Base-by-base conservation (phyloP, 495 filamentous ascomycete species). In the Penicillium desertorum region DNA sequence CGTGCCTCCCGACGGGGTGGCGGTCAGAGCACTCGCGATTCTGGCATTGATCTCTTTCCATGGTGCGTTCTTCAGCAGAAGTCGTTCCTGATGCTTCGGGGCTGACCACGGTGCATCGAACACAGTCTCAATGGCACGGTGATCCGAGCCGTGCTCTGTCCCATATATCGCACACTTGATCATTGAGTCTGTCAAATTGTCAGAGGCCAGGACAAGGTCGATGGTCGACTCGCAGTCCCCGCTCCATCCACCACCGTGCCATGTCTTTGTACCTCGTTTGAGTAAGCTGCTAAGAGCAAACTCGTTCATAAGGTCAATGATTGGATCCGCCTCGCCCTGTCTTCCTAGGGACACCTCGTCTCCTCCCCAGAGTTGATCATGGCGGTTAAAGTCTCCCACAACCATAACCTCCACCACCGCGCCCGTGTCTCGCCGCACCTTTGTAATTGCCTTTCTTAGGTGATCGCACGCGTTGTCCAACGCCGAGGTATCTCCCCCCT, bases 291-390 rank as follows among this genome's bases (percentile, higher is more conserved):
- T 43, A 17, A 74, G 62, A 16, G 57, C 44, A 44, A 61, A 62
- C 34, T 73, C 62, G 41, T 57, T 69, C 52, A 74, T 75, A 29
- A 73, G 54, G 42, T 75, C 59, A 39, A 76, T 71, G 44, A 73
- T 71, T 42, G 56, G 61, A 49, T 66, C 69, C 37, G 67, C 71
- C 58, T 76, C 66, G 22, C 69, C 71, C 39, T 74, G 63, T 50
- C 64, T 67, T 30, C 23, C 47, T 27, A 45, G 51, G n/a, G 60
- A 60, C 37, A 75, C 60, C 14, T 65, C 52, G 50, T 72, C 70
- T 63, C 68, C 71, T 63, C 70, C 72, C 70, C 59, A 76, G 11
- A 75, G 62, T 55, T 66, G 63, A 63, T 76, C 63, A 59, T 71
- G 61, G 43, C 62, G 64, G 57, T 73, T 73, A 47, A 72, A 72